These are phyloP conservation scores for Teratosphaeria zuluensis DNA, from an alignment of 2,329 filamentous ascomycete species.

Conservation along the genomic window DNA sequence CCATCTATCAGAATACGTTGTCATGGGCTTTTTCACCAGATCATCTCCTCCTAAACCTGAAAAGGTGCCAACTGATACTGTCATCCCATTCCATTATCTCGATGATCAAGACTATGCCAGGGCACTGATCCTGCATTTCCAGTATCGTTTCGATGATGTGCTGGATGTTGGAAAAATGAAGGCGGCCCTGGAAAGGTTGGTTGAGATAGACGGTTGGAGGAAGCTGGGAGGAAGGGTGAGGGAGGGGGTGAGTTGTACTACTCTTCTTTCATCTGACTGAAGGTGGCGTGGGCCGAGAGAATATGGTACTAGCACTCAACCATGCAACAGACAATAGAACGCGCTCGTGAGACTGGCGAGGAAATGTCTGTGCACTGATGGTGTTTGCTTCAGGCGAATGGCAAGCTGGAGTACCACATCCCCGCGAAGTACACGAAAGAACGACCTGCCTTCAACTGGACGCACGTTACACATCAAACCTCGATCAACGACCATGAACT, in stretches of 20 bases:
- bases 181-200: slow-evolving; percentile 4
- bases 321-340: neutral
- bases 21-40: neutral
- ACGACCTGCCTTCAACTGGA: slow-evolving; percentile 8
- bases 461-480: slow-evolving; percentile 2
- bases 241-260: neutral
- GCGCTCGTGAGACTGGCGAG: no score
- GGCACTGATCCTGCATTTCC: slow-evolving; percentile 8
- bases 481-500: slow-evolving; percentile 7
- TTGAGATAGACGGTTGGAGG: slow-evolving; percentile 7
- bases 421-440: slow-evolving; percentile 6
- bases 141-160: slow-evolving; percentile 11
- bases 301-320: no score
- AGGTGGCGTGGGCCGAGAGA: no score
- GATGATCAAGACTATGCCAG: slow-evolving; percentile 2
- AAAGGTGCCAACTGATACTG: slow-evolving; percentile 1
- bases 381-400: slow-evolving; percentile 1
- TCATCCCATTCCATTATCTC: slow-evolving; percentile 5
- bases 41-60: neutral
- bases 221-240: slow-evolving; percentile 4
- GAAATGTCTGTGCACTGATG: neutral
- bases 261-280: neutral
- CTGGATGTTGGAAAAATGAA: slow-evolving; percentile 8
- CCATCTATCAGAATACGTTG: no score
- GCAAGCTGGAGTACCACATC: slow-evolving; percentile 8